phyloP scores from a whole-genome alignment of 2,329 filamentous ascomycete species.

The Tolypocladium album region DNA sequence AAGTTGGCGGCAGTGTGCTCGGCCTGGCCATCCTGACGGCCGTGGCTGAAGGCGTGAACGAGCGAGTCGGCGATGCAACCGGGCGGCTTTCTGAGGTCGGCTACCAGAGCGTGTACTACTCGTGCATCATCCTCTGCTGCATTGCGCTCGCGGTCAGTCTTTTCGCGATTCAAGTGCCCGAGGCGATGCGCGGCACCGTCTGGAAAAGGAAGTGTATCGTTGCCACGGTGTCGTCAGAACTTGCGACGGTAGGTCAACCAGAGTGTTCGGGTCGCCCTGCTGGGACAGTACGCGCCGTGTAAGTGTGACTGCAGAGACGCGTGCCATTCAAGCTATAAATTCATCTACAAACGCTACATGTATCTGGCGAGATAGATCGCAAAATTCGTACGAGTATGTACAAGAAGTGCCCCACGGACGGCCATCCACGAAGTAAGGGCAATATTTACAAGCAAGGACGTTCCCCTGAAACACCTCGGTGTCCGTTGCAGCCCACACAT shows the following conservation, averaged over 20 bases:
- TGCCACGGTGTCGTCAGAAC: not conserved
- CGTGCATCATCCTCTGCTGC: slow-evolving; percentile 1
- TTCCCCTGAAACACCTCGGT: not conserved
- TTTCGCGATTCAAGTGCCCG: not conserved
- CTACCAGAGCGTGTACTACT: slow-evolving; percentile 1
- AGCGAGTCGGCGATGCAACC: not conserved
- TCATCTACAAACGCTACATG: not conserved
- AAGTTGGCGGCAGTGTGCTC: slow-evolving; percentile 1
- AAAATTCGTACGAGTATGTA: not conserved
- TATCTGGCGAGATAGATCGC: not conserved
- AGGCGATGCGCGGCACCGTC: not conserved
- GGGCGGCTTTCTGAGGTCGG: not conserved
- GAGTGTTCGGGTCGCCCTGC: not conserved
- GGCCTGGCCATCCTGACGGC: not conserved
- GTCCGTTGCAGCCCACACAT: not conserved
- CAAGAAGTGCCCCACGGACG: not conserved
- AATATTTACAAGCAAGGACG: not conserved
- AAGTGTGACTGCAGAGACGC: no score
- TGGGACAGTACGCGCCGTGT: not conserved
- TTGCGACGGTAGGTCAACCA: not conserved
- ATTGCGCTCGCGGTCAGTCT: not conserved
- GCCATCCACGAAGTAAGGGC: not conserved
- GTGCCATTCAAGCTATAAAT: no score
- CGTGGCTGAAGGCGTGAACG: not conserved
- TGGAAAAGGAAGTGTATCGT: not conserved